These are phyloP conservation scores for Thalassiosira exigua DNA, from an alignment of 352 stramenopile species.

Conservation along the genomic window DNA sequence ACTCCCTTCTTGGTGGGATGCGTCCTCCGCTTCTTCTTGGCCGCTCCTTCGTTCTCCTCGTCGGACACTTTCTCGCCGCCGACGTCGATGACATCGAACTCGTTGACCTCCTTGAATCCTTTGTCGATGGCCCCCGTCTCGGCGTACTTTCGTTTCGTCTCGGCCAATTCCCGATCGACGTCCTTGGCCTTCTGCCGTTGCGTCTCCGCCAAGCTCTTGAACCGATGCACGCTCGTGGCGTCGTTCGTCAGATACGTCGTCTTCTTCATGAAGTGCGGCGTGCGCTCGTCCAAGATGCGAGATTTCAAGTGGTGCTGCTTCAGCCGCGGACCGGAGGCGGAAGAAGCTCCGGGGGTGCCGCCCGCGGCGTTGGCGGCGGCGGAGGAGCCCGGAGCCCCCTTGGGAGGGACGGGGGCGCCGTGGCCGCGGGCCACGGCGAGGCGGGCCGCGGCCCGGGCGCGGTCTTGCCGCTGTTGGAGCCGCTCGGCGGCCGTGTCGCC, in stretches of 20 bases:
- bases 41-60: constrained; percentile 27
- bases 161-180: constrained; percentile 67
- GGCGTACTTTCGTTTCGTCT: constrained; percentile 57
- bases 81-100: constrained; percentile 7
- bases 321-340: constrained; percentile 5
- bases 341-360: constrained; percentile 3
- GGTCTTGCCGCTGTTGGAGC: constrained; percentile 69
- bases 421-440: constrained; percentile 58
- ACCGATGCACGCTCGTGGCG: constrained; percentile 79
- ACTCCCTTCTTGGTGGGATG: constrained; percentile 75
- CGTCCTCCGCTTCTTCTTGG: no score
- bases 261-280: constrained; percentile 85
- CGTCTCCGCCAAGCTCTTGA: constrained; percentile 78
- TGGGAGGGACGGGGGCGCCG: background rate
- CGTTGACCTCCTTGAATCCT: constrained; percentile 50
- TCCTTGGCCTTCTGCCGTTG: constrained; percentile 70
- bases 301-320: constrained; percentile 73
- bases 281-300: constrained; percentile 79
- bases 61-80: background rate
- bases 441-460: constrained; percentile 63
- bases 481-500: constrained; percentile 77
- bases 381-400: no score
- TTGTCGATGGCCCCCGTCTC: constrained; percentile 59
- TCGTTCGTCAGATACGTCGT: constrained; percentile 86
- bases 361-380: background rate